Evolutionary conservation across 768 basidiomycete genomes (phyloP).

Genomic region (Tricholoma sp.): DNA sequence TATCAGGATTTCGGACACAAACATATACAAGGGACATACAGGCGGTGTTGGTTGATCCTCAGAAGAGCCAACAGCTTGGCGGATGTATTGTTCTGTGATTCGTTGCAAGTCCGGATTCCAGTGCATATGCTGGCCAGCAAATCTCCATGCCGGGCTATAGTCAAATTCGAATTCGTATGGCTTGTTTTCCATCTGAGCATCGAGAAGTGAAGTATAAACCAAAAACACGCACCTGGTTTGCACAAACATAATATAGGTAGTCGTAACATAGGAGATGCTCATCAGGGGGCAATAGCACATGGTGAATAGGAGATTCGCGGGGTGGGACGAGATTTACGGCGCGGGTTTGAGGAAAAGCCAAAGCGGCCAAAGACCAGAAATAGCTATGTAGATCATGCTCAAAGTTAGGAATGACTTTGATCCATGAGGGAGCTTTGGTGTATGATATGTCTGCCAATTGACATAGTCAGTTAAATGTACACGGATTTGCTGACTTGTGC

Average conservation of each 20-base stretch:
- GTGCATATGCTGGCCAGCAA: constrained; percentile 46
- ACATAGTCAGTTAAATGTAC: constrained; percentile 10
- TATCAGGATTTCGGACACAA: background rate
- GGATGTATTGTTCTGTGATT: constrained; percentile 41
- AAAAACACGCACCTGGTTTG: constrained; percentile 35
- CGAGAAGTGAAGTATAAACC: constrained; percentile 1
- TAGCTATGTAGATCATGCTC: constrained; percentile 39
- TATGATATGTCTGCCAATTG: constrained; percentile 43
- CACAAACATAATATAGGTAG: constrained; percentile 46
- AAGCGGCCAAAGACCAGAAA: constrained; percentile 42
- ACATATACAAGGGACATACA: constrained; percentile 25
- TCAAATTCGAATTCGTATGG: constrained; percentile 52
- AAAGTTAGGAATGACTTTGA: constrained; percentile 40
- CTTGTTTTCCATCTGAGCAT: constrained; percentile 21
- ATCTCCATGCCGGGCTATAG: constrained; percentile 55
- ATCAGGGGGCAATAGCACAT: constrained; percentile 43
- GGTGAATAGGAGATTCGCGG: constrained; percentile 32
- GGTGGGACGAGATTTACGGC: constrained; percentile 33
- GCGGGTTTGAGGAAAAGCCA: constrained; percentile 42
- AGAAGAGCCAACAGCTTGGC: constrained; percentile 35
- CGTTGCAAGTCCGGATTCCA: constrained; percentile 39
- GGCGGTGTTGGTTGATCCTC: constrained; percentile 39
- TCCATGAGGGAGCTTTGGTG: constrained; percentile 42
- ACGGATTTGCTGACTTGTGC: background rate
- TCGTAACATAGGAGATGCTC: constrained; percentile 49